Evolutionary conservation across 129 eudicot genomes (phyloP), one percentile per base, ranked within the genome.

Genomic region (Chrysanthemum makinoi): DNA sequence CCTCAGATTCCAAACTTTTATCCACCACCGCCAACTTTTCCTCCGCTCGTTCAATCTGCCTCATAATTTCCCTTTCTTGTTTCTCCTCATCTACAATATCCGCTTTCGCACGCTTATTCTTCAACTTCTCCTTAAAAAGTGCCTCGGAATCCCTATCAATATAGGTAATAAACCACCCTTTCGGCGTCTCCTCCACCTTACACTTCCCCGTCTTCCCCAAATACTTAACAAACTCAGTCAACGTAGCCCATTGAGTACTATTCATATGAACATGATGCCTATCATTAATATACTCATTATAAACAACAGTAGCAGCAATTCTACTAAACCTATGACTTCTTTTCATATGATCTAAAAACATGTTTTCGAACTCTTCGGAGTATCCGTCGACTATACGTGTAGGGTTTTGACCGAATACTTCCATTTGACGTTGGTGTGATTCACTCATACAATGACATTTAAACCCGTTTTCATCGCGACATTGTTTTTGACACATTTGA

Each of bases 381-480:
- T 83, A 90, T 0, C 98, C 98, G 0, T 80, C 93, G 17, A 89
- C 80, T 4, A 94, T 82, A 0, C 96, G 96, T 19, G 74, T 56
- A 16, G 98, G 90, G 84, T 94, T 94, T 62, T 94, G 95, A 30
- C 96, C 96, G 62, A 89, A 94, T 2, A 94, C 87, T 61, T 87
- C 80, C 98, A 94, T 89, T 70, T 93, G 98, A 11, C 98, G 86
- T 75, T 93, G 98, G 75, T 89, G 98, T 3, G 87, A 50, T 50
- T 93, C 98, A 66, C 92, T 87, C 98, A 94, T 87, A 68, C 98
- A 94, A 68, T 89, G 96, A 80, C 96, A 94, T 58, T 94, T 94
- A 72, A 93, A 93, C 2, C 96, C 98, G 65, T 93, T 89, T 70
- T 89, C 98, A 39, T 93, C 98, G 4, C 96, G 87, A 66, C 98